Evolutionary conservation across 2,329 filamentous ascomycete genomes (phyloP).

Genomic region (Pseudogymnoascus sp.): DNA sequence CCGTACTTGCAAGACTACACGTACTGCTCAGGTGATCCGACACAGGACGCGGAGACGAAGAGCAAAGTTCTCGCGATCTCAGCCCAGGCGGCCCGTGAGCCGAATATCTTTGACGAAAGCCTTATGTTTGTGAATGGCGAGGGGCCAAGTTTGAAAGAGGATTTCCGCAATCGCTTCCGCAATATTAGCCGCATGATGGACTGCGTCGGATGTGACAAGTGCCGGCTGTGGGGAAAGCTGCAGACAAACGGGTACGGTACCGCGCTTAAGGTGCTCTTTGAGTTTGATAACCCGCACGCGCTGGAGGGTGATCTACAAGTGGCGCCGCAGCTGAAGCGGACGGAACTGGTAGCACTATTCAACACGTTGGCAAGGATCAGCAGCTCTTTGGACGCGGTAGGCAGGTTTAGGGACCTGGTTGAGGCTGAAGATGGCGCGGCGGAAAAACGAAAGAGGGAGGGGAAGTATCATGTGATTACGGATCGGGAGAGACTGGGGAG

Average conservation of each 20-base stretch:
- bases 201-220: constrained; percentile 97
- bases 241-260: constrained; percentile 93
- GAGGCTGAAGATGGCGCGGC: constrained; percentile 28
- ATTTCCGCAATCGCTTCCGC: constrained; percentile 93
- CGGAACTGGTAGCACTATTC: constrained; percentile 86
- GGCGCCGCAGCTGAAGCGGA: constrained; percentile 69
- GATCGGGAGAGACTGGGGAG: constrained; percentile 34
- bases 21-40: constrained; percentile 80
- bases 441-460: constrained; percentile 23
- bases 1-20: constrained; percentile 73
- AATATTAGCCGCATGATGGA: constrained; percentile 98
- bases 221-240: constrained; percentile 92
- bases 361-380: constrained; percentile 88
- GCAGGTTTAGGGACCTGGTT: constrained; percentile 56
- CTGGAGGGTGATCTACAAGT: constrained; percentile 47
- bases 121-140: constrained; percentile 84
- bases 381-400: constrained; percentile 66
- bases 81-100: constrained; percentile 56
- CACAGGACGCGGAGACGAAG: constrained; percentile 71
- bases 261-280: constrained; percentile 90
- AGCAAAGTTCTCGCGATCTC: constrained; percentile 72
- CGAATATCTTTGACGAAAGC: constrained; percentile 85
- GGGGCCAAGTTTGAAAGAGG: constrained; percentile 76
- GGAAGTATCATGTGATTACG: constrained; percentile 20
- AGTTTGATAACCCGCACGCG: constrained; percentile 61